phyloP scores from a whole-genome alignment of 805 yeast species.

The Wilhelminamyces savonicus region DNA sequence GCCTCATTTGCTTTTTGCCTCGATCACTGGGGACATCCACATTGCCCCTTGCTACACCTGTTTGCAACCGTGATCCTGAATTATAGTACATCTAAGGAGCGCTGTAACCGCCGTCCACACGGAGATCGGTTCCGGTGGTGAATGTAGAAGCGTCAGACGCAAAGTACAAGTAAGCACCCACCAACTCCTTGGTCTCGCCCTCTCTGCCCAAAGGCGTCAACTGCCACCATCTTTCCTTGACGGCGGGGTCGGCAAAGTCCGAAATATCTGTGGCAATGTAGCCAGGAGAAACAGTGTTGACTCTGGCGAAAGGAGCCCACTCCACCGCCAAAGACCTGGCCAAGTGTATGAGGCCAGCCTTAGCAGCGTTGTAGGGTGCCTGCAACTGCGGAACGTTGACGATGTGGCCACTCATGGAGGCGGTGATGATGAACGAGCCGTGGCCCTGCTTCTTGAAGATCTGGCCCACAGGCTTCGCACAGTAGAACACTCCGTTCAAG shows the following conservation, averaged over 20 bases:
- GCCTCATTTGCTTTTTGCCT: too few relatives aligned
- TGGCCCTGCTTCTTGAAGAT: slow-evolving; percentile 32
- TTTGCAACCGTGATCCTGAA: too few relatives aligned
- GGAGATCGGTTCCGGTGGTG: slow-evolving; percentile 39
- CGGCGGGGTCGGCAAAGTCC: slow-evolving; percentile 26
- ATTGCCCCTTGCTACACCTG: too few relatives aligned
- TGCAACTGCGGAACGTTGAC: slow-evolving; percentile 41
- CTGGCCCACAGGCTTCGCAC: slow-evolving; percentile 36
- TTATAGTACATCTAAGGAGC: too few relatives aligned
- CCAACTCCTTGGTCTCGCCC: slow-evolving; percentile 36
- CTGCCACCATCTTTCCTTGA: slow-evolving; percentile 32
- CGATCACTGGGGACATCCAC: too few relatives aligned
- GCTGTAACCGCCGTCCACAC: slow-evolving; percentile 44
- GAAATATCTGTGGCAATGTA: slow-evolving; percentile 36
- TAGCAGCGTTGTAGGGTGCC: slow-evolving; percentile 42
- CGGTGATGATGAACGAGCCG: slow-evolving; percentile 40
- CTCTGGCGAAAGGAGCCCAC: slow-evolving; percentile 43
- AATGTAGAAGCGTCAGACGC: slow-evolving; percentile 39
- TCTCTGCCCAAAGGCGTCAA: slow-evolving; percentile 43
- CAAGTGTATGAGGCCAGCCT: slow-evolving; percentile 39
- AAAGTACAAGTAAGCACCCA: slow-evolving; percentile 41
- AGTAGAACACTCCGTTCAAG: slow-evolving; percentile 36
- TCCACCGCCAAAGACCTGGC: slow-evolving; percentile 40
- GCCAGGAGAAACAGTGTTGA: slow-evolving; percentile 39
- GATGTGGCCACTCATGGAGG: slow-evolving; percentile 44